Evolutionary conservation across 2,329 filamentous ascomycete genomes (phyloP).

Genomic region (Talaromyces sp.): DNA sequence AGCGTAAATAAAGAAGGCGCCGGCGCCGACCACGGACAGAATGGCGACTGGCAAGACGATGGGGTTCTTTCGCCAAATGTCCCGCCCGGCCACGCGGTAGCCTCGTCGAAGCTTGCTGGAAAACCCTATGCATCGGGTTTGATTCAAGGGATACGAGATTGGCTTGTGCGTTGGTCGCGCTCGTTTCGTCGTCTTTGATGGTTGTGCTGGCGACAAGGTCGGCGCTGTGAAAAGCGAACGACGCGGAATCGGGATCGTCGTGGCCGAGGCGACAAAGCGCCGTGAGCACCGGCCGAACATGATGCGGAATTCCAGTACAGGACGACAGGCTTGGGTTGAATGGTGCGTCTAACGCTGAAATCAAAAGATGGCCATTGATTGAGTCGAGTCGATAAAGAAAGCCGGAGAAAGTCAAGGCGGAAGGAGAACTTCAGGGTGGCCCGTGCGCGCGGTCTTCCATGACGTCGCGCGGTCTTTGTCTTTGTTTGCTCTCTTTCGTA

Average conservation of each 20-base stretch:
- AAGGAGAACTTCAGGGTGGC: background rate
- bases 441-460: background rate
- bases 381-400: background rate
- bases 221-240: conserved; percentile 7
- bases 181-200: background rate
- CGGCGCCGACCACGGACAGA: conserved; percentile 29
- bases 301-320: background rate
- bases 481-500: background rate
- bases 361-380: background rate
- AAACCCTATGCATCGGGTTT: conserved; percentile 17
- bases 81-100: conserved; percentile 31
- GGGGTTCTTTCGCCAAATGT: conserved; percentile 39
- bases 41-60: conserved; percentile 38
- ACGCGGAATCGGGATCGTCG: conserved; percentile 3
- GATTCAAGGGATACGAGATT: conserved; percentile 1
- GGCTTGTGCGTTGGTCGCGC: background rate
- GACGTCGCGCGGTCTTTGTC: background rate
- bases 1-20: conserved; percentile 30
- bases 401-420: background rate
- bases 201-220: background rate
- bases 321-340: too few species aligned
- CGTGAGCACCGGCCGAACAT: conserved; percentile 24
- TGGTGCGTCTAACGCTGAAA: background rate
- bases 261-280: conserved; percentile 16
- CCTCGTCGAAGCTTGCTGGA: conserved; percentile 25